Conservation (phyloP, 345 rosid species). For the Rhodomyrtus tomentosa region DNA sequence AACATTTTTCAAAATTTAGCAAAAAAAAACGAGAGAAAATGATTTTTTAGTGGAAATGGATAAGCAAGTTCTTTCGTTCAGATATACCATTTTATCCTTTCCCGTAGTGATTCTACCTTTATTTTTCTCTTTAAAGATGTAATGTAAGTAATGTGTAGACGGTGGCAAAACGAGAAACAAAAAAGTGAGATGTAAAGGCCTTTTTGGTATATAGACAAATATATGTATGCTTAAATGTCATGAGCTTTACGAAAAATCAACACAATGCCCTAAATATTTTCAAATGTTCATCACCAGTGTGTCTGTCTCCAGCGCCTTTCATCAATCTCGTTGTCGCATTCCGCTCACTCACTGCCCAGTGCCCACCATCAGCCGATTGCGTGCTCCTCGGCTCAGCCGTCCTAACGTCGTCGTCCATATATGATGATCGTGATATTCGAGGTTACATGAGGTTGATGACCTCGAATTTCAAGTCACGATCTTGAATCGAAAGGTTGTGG, state of each 20-base stretch:
- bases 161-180: background rate
- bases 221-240: background rate
- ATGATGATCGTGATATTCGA: background rate
- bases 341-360: background rate
- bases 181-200: background rate
- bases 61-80: background rate
- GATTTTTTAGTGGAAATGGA: background rate
- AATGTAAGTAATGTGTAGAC: background rate
- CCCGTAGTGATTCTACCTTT: background rate
- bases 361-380: accelerated
- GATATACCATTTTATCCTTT: background rate
- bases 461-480: background rate
- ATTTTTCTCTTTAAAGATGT: background rate
- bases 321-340: background rate
- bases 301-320: background rate
- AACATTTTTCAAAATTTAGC: background rate
- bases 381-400: accelerated
- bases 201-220: background rate
- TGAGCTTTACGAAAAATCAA: background rate
- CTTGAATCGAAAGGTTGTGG: background rate
- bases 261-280: background rate
- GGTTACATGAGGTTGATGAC: background rate
- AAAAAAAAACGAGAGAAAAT: background rate
- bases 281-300: background rate
- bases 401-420: background rate